phyloP scores from a whole-genome alignment of 2,329 filamentous ascomycete species.

The Spiromastix sp. region DNA sequence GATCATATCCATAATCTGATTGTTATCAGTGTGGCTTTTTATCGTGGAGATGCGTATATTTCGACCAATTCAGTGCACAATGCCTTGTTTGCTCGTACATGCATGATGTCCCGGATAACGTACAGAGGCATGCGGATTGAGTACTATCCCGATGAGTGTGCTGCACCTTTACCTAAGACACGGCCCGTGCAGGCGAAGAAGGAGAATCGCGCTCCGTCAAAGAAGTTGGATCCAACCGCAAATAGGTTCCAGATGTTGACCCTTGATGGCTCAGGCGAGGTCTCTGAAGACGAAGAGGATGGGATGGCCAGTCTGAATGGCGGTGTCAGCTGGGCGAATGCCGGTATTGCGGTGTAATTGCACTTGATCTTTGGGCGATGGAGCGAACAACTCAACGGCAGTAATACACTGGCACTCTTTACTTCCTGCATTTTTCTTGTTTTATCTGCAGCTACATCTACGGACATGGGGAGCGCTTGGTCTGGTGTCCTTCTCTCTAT shows the following conservation, averaged over 20 bases:
- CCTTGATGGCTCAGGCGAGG: constrained; percentile 37
- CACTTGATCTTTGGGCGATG: too few relatives aligned
- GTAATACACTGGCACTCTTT: too few relatives aligned
- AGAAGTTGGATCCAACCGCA: constrained; percentile 28
- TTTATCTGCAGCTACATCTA: too few relatives aligned
- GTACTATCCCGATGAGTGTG: constrained; percentile 64
- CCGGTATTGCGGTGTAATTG: constrained; percentile 10
- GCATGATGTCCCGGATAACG: constrained; percentile 57
- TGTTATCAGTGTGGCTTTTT: constrained; percentile 55
- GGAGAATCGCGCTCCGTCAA: constrained; percentile 24
- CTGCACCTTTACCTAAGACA: constrained; percentile 41
- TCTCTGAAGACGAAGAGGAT: constrained; percentile 22
- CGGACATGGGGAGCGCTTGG: too few relatives aligned
- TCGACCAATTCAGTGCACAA: constrained; percentile 68
- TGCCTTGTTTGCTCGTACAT: constrained; percentile 64
- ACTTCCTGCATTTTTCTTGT: too few relatives aligned
- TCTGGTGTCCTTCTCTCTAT: too few relatives aligned
- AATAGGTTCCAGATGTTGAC: constrained; percentile 56
- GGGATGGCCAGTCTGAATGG: constrained; percentile 12
- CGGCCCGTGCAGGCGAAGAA: constrained; percentile 21
- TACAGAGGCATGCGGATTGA: constrained; percentile 64
- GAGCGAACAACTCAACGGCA: too few relatives aligned
- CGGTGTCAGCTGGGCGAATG: constrained; percentile 10
- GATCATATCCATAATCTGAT: constrained; percentile 74
- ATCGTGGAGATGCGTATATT: constrained; percentile 52